Conservation (phyloP, 352 stramenopile species). For the Pythium apleroticum region DNA sequence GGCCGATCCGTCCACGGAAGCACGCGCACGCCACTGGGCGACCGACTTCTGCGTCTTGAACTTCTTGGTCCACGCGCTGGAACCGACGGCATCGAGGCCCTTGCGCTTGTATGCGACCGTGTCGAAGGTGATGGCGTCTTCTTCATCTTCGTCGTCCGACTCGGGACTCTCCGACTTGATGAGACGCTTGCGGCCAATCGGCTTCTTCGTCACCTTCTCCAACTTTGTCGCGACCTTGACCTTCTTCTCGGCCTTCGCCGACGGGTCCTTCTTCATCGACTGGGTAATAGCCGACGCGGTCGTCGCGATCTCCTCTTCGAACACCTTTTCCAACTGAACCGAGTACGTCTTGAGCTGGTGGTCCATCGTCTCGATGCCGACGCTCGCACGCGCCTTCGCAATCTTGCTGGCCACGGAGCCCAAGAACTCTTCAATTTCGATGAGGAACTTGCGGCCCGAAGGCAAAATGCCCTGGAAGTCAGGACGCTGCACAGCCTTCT, state of each 20-base stretch:
- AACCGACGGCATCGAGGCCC: constrained; percentile 58
- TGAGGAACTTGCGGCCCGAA: constrained; percentile 88
- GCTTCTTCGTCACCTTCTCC: constrained; percentile 54
- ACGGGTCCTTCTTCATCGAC: constrained; percentile 29
- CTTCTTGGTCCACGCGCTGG: constrained; percentile 60
- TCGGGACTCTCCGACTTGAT: constrained; percentile 41
- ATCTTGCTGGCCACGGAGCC: constrained; percentile 64
- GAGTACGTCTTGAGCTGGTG: constrained; percentile 64
- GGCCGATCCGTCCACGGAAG: constrained; percentile 41
- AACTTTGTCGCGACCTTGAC: constrained; percentile 62
- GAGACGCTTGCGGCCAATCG: constrained; percentile 43
- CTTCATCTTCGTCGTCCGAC: constrained; percentile 42
- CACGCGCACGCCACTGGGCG: constrained; percentile 57
- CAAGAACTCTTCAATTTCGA: constrained; percentile 88
- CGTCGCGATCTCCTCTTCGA: constrained; percentile 50
- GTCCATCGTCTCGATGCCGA: constrained; percentile 71
- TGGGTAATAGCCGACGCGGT: constrained; percentile 14
- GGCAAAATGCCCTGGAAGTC: constrained; percentile 86
- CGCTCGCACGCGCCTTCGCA: constrained; percentile 44
- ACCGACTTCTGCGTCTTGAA: constrained; percentile 52
- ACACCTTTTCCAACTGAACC: constrained; percentile 59
- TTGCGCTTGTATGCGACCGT: constrained; percentile 64
- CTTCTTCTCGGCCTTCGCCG: constrained; percentile 47
- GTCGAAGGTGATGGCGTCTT: constrained; percentile 52
- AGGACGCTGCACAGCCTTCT: constrained; percentile 78